Percentiles rank a stretch among this genome's conserved stretches.
phyloP scores from a whole-genome alignment of 2,329 filamentous ascomycete species.

The Scortechinia acanthostroma region DNA sequence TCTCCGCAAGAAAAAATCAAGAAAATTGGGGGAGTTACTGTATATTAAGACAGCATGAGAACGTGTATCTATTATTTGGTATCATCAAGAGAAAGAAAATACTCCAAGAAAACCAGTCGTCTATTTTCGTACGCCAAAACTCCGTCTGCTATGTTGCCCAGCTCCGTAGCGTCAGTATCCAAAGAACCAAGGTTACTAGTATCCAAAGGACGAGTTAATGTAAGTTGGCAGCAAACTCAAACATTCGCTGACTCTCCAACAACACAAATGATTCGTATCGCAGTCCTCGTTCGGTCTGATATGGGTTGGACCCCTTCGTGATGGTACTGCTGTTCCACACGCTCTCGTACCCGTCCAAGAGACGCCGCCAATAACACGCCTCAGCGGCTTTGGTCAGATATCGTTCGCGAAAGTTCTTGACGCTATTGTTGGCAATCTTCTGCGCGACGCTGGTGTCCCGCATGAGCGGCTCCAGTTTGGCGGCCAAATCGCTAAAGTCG shows the following conservation, averaged over 20 bases:
- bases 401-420: conserved; percentile 36
- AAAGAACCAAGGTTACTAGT: too few species aligned
- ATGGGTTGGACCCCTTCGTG: conserved; percentile 6
- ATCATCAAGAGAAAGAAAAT: too few species aligned
- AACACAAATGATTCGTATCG: conserved; percentile 20
- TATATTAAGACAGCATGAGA: too few species aligned
- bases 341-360: conserved; percentile 10
- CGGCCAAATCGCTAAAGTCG: conserved; percentile 27
- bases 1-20: too few species aligned
- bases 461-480: conserved; percentile 27
- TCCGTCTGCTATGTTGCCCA: too few species aligned
- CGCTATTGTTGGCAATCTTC: conserved; percentile 37
- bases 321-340: conserved; percentile 12
- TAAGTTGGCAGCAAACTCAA: conserved; percentile 2
- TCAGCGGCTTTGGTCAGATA: conserved; percentile 45
- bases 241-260: conserved; percentile 14
- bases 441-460: conserved; percentile 32
- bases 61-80: too few species aligned
- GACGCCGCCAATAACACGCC: conserved; percentile 40
- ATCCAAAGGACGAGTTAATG: too few species aligned
- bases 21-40: too few species aligned
- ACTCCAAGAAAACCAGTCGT: too few species aligned
- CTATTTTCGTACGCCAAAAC: too few species aligned
- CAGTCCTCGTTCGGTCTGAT: conserved; percentile 9
- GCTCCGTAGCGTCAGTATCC: too few species aligned